Evolutionary conservation across 1,284 basidiomycete genomes (phyloP), one percentile per base, ranked within the genome.

Genomic region (Ustilago vetiveriae): DNA sequence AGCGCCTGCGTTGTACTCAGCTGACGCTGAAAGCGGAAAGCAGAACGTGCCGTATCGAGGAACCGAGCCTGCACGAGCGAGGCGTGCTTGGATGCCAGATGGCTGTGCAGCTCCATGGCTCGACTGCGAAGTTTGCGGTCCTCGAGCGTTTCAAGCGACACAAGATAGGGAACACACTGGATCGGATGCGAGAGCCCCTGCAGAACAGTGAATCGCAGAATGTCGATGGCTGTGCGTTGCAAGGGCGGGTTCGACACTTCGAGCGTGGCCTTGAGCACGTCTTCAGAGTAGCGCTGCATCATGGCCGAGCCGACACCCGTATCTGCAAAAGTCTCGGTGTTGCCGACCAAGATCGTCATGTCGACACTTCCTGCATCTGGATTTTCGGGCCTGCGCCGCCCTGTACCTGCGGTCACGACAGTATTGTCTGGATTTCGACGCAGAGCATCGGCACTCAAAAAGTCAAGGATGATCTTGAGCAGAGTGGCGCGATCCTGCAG

Each of bases 121-220:
- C 91, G 87, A 30, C 87, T 85, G 48, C 90, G 89, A 23, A 94
- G 84, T 3, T 83, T 80, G 0, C 83, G 65, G 46, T 87, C 86
- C 3, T 89, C 85, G 70, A 90, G 90, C 0, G 94, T 96, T 82
- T 98, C 94, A 13, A 98, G 86, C 2, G 95, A 91, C 11, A 98
- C 88, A 52, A 99, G 90, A 26, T 93, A 87, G 0, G 96, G 94
- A 74, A 97, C 89, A 36, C 92, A 95, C 88, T 96, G 74, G 4
- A 98, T 86, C 0, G 96, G 96, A 83, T 98, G 95, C 13, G 92
- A 92, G 35, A 98, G 85, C 1, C 96, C 96, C 83, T 98, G 94
- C 79, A 90, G 92, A 72, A 98, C 88, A 0, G 94, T 94, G 75
- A 95, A 94, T 29, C 88, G 90, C 43, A 99, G 83, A 35, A 98